Percentiles rank a stretch among this genome's conserved stretches.
phyloP scores from a whole-genome alignment of 208 protist species.

The Lotmaria passim region DNA sequence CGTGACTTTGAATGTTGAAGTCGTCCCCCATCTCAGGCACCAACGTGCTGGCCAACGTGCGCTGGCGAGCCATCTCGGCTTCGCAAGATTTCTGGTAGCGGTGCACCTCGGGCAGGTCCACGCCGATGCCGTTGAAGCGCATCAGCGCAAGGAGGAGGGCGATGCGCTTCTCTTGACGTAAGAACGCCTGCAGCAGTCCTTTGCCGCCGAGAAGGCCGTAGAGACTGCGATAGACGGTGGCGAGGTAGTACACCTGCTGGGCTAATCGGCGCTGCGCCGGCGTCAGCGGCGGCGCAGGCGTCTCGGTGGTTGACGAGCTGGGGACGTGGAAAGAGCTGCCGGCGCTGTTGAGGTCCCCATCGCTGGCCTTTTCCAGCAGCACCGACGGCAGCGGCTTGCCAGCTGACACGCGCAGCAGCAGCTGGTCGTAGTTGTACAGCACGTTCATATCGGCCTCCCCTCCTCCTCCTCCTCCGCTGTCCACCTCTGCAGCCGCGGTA shows the following conservation, averaged over 20 bases:
- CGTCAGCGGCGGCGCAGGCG: slow-evolving; percentile 21
- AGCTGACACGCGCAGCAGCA: slow-evolving; percentile 29
- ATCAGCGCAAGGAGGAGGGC: slow-evolving; percentile 74
- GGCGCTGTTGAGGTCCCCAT: neutral
- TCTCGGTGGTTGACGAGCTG: slow-evolving; percentile 1
- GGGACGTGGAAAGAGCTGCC: neutral
- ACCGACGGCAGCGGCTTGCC: slow-evolving; percentile 33
- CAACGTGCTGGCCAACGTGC: slow-evolving; percentile 36
- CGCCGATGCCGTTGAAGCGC: slow-evolving; percentile 73
- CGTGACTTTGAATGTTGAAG: slow-evolving; percentile 90
- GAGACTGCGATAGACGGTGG: slow-evolving; percentile 76
- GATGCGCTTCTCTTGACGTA: slow-evolving; percentile 87
- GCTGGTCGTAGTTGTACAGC: slow-evolving; percentile 37
- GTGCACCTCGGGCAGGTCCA: slow-evolving; percentile 69
- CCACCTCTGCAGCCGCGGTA: neutral
- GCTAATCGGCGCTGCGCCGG: slow-evolving; percentile 47
- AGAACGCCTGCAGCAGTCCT: slow-evolving; percentile 82
- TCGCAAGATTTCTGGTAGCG: slow-evolving; percentile 58
- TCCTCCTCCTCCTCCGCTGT: no score
- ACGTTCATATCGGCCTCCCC: slow-evolving; percentile 27
- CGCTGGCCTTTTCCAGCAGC: slow-evolving; percentile 22
- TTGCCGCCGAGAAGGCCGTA: slow-evolving; percentile 79
- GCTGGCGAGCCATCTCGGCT: slow-evolving; percentile 52
- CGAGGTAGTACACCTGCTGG: slow-evolving; percentile 78
- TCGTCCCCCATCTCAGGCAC: slow-evolving; percentile 50